These are phyloP conservation scores for Kluyveromyces starmeri DNA, from an alignment of 805 yeast genomes.

Conservation along the genomic window DNA sequence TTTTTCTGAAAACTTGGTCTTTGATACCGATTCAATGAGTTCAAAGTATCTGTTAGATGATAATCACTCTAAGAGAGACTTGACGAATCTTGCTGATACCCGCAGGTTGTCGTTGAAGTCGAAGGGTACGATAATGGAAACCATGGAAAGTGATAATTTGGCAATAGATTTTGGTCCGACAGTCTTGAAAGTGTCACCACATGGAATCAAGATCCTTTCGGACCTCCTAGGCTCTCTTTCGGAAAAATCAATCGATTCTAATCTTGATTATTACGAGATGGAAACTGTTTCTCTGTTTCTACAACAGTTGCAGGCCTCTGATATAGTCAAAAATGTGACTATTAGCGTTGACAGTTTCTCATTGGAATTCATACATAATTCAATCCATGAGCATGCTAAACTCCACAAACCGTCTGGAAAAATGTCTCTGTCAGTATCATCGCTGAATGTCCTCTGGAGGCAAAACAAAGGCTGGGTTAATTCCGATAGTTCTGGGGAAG, in stretches of 20 bases:
- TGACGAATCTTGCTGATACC: background rate
- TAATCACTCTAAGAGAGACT: background rate
- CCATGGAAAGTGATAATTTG: conserved; percentile 47
- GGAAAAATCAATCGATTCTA: conserved; percentile 35
- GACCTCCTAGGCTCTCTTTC: conserved; percentile 30
- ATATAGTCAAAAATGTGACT: too few species aligned
- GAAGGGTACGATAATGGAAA: too few species aligned
- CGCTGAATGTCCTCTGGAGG: too few species aligned
- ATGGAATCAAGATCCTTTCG: background rate
- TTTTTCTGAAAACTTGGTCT: conserved; percentile 14
- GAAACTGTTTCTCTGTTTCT: too few species aligned
- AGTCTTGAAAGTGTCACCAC: conserved; percentile 1
- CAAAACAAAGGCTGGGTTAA: too few species aligned
- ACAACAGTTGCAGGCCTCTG: too few species aligned
- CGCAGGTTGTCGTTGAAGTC: background rate
- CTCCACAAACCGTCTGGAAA: too few species aligned
- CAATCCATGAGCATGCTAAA: too few species aligned
- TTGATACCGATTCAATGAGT: conserved; percentile 3
- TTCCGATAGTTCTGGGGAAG: too few species aligned
- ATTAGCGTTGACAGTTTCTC: too few species aligned
- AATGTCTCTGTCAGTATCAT: too few species aligned
- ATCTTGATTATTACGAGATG: conserved; percentile 59
- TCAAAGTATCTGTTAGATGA: conserved; percentile 10
- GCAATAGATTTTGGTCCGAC: conserved; percentile 41
- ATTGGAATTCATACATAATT: too few species aligned